phyloP scores from a whole-genome alignment of 2,329 filamentous ascomycete genomes.

The Cladosporium austrohemisphaericum region DNA sequence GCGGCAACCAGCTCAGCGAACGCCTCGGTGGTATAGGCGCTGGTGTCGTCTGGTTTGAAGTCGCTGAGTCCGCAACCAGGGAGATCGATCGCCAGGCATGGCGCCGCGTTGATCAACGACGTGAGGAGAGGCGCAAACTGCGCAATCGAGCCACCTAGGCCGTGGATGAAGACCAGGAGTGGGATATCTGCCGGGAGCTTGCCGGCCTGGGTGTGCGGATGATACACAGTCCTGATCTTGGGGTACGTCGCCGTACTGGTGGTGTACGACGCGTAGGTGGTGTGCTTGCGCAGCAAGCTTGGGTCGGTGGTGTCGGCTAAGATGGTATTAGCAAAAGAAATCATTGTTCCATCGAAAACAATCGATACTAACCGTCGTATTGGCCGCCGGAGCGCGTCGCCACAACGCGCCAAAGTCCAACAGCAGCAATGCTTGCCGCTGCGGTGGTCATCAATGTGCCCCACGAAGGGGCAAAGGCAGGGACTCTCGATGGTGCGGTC shows the following conservation, averaged over 20 bases:
- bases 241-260: constrained; percentile 69
- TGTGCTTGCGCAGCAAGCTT: constrained; percentile 73
- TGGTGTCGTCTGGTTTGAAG: constrained; percentile 67
- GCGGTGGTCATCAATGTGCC: background rate
- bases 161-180: constrained; percentile 85
- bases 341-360: background rate
- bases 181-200: constrained; percentile 75
- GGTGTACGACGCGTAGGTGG: constrained; percentile 66
- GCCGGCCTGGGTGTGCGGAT: constrained; percentile 74
- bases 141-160: constrained; percentile 83
- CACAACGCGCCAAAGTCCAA: constrained; percentile 6
- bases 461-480: constrained; percentile 5
- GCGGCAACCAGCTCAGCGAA: constrained; percentile 70
- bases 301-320: constrained; percentile 58
- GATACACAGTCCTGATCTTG: constrained; percentile 76
- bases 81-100: constrained; percentile 83
- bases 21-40: constrained; percentile 74
- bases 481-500: background rate
- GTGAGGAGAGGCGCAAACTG: constrained; percentile 81
- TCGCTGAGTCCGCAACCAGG: constrained; percentile 82
- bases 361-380: background rate
- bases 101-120: constrained; percentile 75
- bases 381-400: background rate
- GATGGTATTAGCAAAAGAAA: background rate
- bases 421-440: background rate